phyloP scores from a whole-genome alignment of 1,284 basidiomycete species.

The Apiotrichum laibachii region DNA sequence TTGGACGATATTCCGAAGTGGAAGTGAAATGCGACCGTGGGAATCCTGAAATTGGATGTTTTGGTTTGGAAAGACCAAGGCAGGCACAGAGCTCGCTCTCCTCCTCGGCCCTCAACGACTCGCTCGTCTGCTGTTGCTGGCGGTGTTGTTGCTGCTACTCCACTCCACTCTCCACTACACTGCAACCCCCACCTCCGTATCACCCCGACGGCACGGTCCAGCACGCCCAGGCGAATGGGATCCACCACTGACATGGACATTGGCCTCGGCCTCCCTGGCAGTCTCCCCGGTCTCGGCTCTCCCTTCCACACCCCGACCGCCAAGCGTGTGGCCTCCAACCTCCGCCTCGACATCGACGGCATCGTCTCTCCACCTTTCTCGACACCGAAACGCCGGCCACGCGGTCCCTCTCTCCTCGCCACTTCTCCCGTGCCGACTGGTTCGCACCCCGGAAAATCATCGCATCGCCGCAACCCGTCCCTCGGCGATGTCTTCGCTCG shows the following conservation, averaged over 20 bases:
- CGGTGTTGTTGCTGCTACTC: too few species aligned
- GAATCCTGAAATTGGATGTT: too few species aligned
- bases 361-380: background rate
- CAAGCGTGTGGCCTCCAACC: background rate
- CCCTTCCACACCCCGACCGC: slow-evolving; percentile 13
- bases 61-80: too few species aligned
- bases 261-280: background rate
- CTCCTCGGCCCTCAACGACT: too few species aligned
- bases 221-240: background rate
- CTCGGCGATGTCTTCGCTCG: background rate
- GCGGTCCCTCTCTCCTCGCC: background rate
- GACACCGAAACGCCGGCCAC: background rate
- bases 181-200: background rate
- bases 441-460: too few species aligned
- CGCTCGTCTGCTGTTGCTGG: too few species aligned
- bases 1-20: background rate
- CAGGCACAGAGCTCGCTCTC: too few species aligned
- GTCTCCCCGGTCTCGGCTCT: slow-evolving; percentile 6
- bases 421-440: background rate
- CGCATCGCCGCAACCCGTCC: slow-evolving; percentile 1
- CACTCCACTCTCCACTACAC: too few species aligned
- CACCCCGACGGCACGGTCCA: background rate
- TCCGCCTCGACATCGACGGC: background rate
- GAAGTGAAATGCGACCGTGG: background rate
- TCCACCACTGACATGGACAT: background rate